Evolutionary conservation across 1,139 yeast genomes (phyloP).

Genomic region (Meyerozyma elateridarum): DNA sequence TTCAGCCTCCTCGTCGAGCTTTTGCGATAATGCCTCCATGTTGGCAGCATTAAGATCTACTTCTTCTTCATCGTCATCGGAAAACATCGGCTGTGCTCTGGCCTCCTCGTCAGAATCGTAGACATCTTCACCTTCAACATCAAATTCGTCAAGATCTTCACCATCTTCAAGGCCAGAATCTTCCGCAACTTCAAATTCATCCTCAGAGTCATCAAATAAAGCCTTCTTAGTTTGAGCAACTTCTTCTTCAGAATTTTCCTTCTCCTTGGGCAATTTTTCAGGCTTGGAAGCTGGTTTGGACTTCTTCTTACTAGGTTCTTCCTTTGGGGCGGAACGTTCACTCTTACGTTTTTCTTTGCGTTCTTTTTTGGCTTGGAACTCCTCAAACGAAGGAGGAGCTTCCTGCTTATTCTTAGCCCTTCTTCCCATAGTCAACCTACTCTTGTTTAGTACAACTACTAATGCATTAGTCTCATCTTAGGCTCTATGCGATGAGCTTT

Average conservation of each 20-base stretch:
- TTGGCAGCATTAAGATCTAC: constrained; percentile 81
- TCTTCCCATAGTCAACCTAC: constrained; percentile 67
- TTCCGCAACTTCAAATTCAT: constrained; percentile 34
- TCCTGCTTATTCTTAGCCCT: constrained; percentile 88
- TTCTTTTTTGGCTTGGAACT: constrained; percentile 59
- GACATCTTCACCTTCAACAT: constrained; percentile 43
- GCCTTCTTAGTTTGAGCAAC: constrained; percentile 52
- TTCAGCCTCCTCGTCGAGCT: constrained; percentile 67
- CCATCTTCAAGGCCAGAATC: too few species aligned
- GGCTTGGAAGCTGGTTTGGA: constrained; percentile 11
- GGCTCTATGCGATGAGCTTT: constrained; percentile 4
- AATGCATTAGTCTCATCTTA: too few species aligned
- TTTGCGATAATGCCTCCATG: constrained; percentile 73
- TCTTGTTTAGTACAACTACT: neutral
- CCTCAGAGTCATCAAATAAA: constrained; percentile 69
- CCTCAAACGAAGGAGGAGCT: constrained; percentile 82
- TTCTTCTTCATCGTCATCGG: constrained; percentile 75
- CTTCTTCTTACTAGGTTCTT: constrained; percentile 11
- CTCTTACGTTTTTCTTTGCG: constrained; percentile 37
- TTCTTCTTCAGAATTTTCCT: constrained; percentile 12
- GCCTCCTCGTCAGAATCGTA: constrained; percentile 52
- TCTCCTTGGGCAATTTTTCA: constrained; percentile 5
- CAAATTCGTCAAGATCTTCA: constrained; percentile 51
- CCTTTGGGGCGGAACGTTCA: neutral
- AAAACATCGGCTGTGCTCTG: constrained; percentile 72